Conservation (phyloP, 331 rosid species). For the Phaseolus coccineus region DNA sequence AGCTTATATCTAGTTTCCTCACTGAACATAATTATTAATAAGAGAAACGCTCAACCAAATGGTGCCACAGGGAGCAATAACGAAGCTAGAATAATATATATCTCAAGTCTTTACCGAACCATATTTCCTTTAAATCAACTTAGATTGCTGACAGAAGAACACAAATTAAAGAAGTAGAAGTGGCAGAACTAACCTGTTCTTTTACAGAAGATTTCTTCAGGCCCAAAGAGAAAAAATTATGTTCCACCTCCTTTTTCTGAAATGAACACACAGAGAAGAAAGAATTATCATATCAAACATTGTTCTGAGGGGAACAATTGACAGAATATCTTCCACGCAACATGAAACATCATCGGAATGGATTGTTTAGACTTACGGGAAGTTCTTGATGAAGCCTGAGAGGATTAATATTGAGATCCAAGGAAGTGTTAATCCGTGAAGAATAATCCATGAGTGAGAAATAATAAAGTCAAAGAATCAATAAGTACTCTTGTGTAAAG, state of each 20-base stretch:
- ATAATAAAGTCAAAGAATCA: conserved; percentile 17
- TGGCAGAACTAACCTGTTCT: conserved; percentile 70
- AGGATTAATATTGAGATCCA: conserved; percentile 73
- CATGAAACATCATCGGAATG: neutral
- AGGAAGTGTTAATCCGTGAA: conserved; percentile 64
- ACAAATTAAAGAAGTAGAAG: neutral
- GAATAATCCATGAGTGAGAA: conserved; percentile 66
- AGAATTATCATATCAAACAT: conserved; percentile 14
- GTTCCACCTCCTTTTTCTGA: conserved; percentile 65
- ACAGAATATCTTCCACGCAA: neutral
- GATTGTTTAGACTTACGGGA: conserved; percentile 55
- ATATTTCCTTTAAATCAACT: neutral
- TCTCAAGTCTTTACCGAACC: neutral
- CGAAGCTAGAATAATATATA: neutral
- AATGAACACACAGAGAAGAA: conserved; percentile 36
- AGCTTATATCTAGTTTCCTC: no score
- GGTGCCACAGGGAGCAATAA: no score
- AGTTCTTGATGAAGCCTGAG: conserved; percentile 52
- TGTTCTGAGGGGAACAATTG: conserved; percentile 13
- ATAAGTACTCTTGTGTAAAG: neutral
- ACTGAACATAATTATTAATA: neutral
- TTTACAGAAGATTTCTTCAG: conserved; percentile 51
- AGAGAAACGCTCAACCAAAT: neutral
- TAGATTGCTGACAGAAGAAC: conserved; percentile 1
- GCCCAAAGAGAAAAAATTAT: conserved; percentile 55